Evolutionary conservation across 2,329 filamentous ascomycete genomes (phyloP).

Genomic region (Fusarium tuaranense): DNA sequence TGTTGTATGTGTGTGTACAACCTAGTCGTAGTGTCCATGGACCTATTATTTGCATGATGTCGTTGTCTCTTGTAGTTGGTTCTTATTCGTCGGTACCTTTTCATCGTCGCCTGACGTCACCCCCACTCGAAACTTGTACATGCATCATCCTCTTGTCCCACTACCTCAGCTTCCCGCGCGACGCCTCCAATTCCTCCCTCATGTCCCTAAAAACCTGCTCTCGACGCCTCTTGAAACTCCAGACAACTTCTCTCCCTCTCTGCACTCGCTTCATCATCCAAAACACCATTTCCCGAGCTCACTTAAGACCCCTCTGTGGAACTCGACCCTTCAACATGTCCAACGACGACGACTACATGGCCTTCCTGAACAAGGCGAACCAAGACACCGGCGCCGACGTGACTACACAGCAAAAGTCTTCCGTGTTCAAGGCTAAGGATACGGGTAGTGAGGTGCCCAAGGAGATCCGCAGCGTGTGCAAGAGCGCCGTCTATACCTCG

Average conservation of each 20-base stretch:
- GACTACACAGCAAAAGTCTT: conserved; percentile 32
- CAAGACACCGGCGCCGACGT: conserved; percentile 66
- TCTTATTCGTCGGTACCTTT: background rate
- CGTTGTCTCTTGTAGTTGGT: background rate
- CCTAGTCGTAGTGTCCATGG: background rate
- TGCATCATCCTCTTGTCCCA: conserved; percentile 27
- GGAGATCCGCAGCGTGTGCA: conserved; percentile 61
- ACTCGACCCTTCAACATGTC: conserved; percentile 64
- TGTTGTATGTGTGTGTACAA: background rate
- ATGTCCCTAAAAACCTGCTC: conserved; percentile 34
- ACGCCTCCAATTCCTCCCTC: conserved; percentile 23
- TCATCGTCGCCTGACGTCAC: conserved; percentile 46
- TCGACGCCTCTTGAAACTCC: conserved; percentile 12
- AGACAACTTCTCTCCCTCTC: background rate
- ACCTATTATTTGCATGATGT: background rate
- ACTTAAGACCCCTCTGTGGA: conserved; percentile 33
- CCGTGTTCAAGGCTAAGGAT: conserved; percentile 65
- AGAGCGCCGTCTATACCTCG: conserved; percentile 76
- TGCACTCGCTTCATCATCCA: background rate
- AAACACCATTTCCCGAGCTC: conserved; percentile 5
- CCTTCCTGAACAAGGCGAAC: conserved; percentile 91
- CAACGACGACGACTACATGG: conserved; percentile 84
- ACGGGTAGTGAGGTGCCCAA: conserved; percentile 70
- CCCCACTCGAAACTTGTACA: conserved; percentile 39
- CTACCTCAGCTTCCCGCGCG: conserved; percentile 11